Conservation (phyloP, 345 rosid genomes). For the Hibiscus syriacus region DNA sequence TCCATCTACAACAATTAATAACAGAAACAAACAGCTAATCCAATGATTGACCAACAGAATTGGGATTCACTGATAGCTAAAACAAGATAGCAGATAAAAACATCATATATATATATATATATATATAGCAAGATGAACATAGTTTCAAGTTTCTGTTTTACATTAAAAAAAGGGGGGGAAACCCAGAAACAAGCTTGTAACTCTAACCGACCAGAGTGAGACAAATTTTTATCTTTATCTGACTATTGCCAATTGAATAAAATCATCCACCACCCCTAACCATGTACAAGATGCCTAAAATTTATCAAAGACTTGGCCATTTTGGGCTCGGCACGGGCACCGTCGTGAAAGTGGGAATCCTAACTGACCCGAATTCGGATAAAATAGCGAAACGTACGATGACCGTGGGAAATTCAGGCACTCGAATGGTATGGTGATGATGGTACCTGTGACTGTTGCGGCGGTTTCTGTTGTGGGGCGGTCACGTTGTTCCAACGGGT, state of each 20-base stretch:
- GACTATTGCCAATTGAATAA: too few species aligned
- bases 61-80: background rate
- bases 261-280: too few species aligned
- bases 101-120: too few species aligned
- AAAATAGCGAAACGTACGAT: constrained; percentile 46
- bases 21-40: background rate
- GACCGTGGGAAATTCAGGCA: constrained; percentile 75
- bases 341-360: constrained; percentile 62
- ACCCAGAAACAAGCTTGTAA: background rate
- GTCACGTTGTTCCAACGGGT: constrained; percentile 48
- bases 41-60: background rate
- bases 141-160: constrained; percentile 3
- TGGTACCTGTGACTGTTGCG: constrained; percentile 22
- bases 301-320: constrained; percentile 52
- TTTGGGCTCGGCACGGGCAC: constrained; percentile 81
- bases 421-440: constrained; percentile 53
- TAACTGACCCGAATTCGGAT: constrained; percentile 51
- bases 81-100: too few species aligned
- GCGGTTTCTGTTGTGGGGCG: constrained; percentile 17
- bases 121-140: background rate
- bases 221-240: background rate
- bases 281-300: too few species aligned
- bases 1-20: background rate
- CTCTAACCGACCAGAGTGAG: constrained; percentile 6
- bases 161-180: background rate